These are phyloP conservation scores for Hydnum rufescens DNA, from an alignment of 768 basidiomycete genomes.

Conservation along the genomic window DNA sequence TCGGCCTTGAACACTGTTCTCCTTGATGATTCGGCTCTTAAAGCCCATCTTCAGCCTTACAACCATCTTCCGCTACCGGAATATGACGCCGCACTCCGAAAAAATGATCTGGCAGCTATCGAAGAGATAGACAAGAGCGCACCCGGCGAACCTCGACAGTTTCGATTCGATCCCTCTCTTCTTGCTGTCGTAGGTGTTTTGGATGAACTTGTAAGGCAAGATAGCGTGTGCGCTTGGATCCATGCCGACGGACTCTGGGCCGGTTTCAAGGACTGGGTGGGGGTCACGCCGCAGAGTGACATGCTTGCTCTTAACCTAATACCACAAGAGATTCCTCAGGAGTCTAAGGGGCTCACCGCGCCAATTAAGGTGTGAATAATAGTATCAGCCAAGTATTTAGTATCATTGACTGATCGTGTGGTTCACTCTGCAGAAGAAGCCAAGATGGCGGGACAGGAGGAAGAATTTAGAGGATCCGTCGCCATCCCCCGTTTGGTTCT, in stretches of 20 bases:
- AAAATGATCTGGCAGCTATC: neutral
- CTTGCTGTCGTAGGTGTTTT: conserved; percentile 10
- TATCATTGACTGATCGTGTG: too few relatives aligned
- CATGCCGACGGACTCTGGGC: conserved; percentile 7
- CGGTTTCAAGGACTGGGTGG: neutral
- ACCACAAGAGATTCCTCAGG: too few relatives aligned
- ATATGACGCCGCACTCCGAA: conserved; percentile 2
- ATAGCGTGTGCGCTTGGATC: conserved; percentile 8
- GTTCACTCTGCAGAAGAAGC: too few relatives aligned
- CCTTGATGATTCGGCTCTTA: conserved; percentile 32
- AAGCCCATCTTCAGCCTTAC: conserved; percentile 51
- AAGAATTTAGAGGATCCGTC: too few relatives aligned
- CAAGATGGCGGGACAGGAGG: too few relatives aligned
- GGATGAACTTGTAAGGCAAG: conserved; percentile 4
- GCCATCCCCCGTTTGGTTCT: neutral
- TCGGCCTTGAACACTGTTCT: conserved; percentile 30
- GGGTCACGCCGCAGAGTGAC: too few relatives aligned
- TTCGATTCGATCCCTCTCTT: conserved; percentile 3
- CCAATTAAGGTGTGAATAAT: too few relatives aligned
- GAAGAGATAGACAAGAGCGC: neutral
- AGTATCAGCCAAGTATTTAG: too few relatives aligned
- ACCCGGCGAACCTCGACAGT: neutral
- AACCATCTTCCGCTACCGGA: conserved; percentile 36
- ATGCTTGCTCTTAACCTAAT: too few relatives aligned
- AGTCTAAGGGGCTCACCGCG: too few relatives aligned